Percentiles rank a stretch among this genome's conserved stretches.
Evolutionary conservation across 2,329 filamentous ascomycete genomes (phyloP).

Genomic region (Penicillium sp.): DNA sequence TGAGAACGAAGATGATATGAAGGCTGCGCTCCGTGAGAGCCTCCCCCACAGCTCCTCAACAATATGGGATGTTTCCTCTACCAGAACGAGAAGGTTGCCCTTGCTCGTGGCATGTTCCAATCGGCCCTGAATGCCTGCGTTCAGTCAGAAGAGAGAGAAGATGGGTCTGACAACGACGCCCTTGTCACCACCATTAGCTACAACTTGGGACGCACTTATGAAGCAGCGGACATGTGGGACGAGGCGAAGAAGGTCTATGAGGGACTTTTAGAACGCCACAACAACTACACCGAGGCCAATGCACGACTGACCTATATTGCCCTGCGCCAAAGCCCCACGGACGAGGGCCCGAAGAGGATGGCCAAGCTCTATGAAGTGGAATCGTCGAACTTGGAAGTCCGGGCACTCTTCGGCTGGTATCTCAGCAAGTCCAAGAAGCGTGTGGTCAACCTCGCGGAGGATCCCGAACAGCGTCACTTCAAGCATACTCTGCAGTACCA

Average conservation of each 20-base stretch:
- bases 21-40: conserved; percentile 63
- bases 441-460: conserved; percentile 73
- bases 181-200: conserved; percentile 94
- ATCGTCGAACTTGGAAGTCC: conserved; percentile 80
- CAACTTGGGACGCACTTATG: conserved; percentile 90
- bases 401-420: conserved; percentile 92
- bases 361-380: conserved; percentile 80
- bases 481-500: conserved; percentile 91
- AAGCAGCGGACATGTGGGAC: conserved; percentile 72
- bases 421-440: conserved; percentile 83
- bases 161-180: conserved; percentile 77
- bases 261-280: conserved; percentile 73
- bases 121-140: conserved; percentile 85
- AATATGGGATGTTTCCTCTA: conserved; percentile 97
- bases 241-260: conserved; percentile 87
- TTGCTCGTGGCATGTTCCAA: conserved; percentile 83
- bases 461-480: conserved; percentile 87
- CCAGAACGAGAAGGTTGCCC: conserved; percentile 73
- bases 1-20: conserved; percentile 55
- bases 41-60: conserved; percentile 85
- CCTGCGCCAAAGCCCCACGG: conserved; percentile 70
- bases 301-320: conserved; percentile 87
- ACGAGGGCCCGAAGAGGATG: conserved; percentile 81
- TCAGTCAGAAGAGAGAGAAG: conserved; percentile 69
- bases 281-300: conserved; percentile 87